Evolutionary conservation across 2,329 filamentous ascomycete genomes (phyloP), one percentile per base, ranked within the genome.

Genomic region (Aspergillus neotritici): DNA sequence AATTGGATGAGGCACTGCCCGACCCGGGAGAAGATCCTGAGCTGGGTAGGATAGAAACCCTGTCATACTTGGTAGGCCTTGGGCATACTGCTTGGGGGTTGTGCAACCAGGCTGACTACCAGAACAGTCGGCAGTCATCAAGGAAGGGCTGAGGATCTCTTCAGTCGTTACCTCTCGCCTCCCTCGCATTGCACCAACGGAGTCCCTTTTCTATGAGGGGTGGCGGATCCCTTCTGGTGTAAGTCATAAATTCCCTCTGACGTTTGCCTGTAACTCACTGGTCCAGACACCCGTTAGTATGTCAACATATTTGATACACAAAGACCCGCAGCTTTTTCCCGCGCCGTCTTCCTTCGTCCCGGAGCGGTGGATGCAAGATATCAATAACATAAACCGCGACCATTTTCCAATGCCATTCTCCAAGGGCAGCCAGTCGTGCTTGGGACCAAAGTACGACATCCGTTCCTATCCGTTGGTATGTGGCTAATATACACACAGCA

Each of bases 301-400:
- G 54, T 50, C 49, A 2, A 55, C 35, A 10, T 47, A 47, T 30
- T 47, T 49, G 15, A 51, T 52, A 9, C 17, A 52, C 9, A 40
- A 45, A 11, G 51, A 57, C 25, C 49, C 51, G 4, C 17, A 50
- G 5, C 56, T 69, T n/a, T 67, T 65, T 39, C 60, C 57, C 0
- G 52, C 61, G 4, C 52, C 61, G 2, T 31, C 47, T 2, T 39
- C 39, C 7, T 67, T 66, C 41, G 28, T 31, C 2, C 63, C 64
- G 0, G 58, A 62, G 34, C 54, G 64, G 2, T 65, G 63, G 63
- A 29, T 37, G 12, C n/a, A n/a, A n/a, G n/a, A n/a, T n/a, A n/a
- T n/a, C n/a, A n/a, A n/a, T n/a, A 31, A 25, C 4, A 31, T 14
- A 38, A 16, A 41, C 8, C 51, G 56, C 5, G 53, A 58, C 35